Evolutionary conservation across 345 rosid genomes (phyloP).

Genomic region (Camelina neglecta): DNA sequence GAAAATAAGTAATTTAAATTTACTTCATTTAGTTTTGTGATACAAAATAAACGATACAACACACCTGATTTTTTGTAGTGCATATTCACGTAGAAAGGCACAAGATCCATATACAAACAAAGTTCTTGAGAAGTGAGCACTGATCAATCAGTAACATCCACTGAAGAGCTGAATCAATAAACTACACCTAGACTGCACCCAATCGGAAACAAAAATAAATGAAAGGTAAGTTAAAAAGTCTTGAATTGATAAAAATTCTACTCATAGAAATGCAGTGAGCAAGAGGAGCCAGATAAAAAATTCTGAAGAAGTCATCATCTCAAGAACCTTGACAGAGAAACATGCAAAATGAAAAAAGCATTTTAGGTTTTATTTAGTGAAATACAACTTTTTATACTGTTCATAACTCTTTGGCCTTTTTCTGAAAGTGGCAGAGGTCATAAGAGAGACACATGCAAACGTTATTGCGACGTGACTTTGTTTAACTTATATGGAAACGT

Average conservation of each 20-base stretch:
- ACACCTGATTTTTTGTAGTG: too few species aligned
- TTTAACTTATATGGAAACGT: not conserved
- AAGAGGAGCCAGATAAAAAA: not conserved
- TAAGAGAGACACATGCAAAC: conserved; percentile 2
- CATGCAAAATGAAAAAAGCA: not conserved
- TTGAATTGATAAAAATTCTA: not conserved
- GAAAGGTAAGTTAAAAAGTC: not conserved
- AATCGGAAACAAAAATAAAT: not conserved
- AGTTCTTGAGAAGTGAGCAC: conserved; percentile 46
- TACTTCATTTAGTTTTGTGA: too few species aligned
- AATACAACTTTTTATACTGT: not conserved
- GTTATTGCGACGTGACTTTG: conserved; percentile 1
- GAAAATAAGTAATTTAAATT: too few species aligned
- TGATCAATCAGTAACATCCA: conserved; percentile 64
- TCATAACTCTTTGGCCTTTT: conserved; percentile 2
- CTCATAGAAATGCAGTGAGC: not conserved
- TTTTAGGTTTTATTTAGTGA: not conserved
- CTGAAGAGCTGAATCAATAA: conserved; percentile 54
- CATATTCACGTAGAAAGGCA: not conserved
- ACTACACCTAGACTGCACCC: conserved; percentile 60
- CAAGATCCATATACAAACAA: conserved; percentile 28
- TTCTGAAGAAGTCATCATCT: conserved; percentile 13
- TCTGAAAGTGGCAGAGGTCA: conserved; percentile 5
- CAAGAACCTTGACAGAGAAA: conserved; percentile 20
- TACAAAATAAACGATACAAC: too few species aligned